Conservation (phyloP, 345 rosid species). For the Isatis tinctoria region DNA sequence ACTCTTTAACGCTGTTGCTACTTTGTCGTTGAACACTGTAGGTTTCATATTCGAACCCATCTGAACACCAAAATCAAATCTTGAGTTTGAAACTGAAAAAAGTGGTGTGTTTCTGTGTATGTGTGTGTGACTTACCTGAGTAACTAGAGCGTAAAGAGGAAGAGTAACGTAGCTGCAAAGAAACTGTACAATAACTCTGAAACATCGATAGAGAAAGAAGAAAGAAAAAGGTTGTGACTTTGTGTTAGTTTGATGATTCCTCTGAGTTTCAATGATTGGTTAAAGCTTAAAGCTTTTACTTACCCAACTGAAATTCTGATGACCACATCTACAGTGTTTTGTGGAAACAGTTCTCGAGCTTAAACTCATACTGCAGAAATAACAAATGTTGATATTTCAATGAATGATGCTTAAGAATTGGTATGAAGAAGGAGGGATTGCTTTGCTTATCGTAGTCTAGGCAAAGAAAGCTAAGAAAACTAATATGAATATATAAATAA, state of each 20-base stretch:
- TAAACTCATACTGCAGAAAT: constrained; percentile 55
- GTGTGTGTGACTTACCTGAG: constrained; percentile 45
- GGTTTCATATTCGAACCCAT: constrained; percentile 96
- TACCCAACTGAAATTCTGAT: no score
- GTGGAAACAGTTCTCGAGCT: constrained; percentile 61
- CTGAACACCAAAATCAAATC: constrained; percentile 22
- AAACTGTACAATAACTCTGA: constrained; percentile 69
- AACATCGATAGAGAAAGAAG: not conserved
- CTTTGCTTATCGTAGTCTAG: constrained; percentile 59
- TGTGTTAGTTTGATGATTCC: no score
- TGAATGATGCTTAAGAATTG: not conserved
- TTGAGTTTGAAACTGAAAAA: not conserved
- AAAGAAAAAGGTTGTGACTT: not conserved
- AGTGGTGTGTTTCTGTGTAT: not conserved
- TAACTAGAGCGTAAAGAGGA: constrained; percentile 88
- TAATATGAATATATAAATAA: no score
- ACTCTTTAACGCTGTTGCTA: constrained; percentile 57
- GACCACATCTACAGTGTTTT: constrained; percentile 40
- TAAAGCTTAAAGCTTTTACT: no score
- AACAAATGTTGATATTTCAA: not conserved
- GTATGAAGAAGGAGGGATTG: not conserved
- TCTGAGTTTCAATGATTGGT: no score
- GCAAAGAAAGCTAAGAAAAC: constrained; percentile 78
- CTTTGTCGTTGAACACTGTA: constrained; percentile 70
- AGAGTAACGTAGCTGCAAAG: constrained; percentile 93